A percentile compares a stretch with the other conserved stretches of the same genome.
Evolutionary conservation across 108 stramenopile species (phyloP).

Genomic region (Pseudonitzschia pungens): DNA sequence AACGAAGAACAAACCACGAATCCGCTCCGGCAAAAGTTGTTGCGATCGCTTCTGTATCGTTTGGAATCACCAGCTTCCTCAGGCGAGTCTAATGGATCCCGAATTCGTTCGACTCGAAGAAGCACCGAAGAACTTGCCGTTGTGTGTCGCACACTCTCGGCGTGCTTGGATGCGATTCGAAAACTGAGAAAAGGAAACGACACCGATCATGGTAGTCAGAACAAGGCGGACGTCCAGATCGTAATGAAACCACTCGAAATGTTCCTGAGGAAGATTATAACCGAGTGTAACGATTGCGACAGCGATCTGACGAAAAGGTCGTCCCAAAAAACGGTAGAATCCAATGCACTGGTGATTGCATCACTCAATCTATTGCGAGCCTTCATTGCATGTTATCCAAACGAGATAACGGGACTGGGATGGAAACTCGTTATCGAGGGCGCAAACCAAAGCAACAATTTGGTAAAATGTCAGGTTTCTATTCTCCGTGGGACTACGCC

Average conservation of each 20-base stretch:
- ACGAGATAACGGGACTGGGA: slow-evolving; percentile 7
- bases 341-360: neutral
- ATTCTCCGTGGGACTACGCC: neutral
- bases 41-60: neutral
- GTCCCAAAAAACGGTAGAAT: neutral
- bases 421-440: slow-evolving; percentile 18
- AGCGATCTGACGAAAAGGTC: neutral
- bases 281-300: neutral
- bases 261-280: neutral
- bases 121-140: neutral
- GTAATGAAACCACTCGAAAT: neutral
- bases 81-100: neutral
- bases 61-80: neutral
- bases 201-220: neutral
- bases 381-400: slow-evolving; percentile 19
- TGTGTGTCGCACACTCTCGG: slow-evolving; percentile 6
- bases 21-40: slow-evolving; percentile 41
- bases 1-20: slow-evolving; percentile 49
- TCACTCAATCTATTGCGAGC: slow-evolving; percentile 8
- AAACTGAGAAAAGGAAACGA: slow-evolving; percentile 17
- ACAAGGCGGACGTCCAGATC: neutral
- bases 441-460: neutral
- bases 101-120: neutral
- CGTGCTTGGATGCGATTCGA: slow-evolving; percentile 12
- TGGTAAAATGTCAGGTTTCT: neutral